Base-by-base conservation (phyloP, 352 stramenopile species). In the Phytophthora citricola region DNA sequence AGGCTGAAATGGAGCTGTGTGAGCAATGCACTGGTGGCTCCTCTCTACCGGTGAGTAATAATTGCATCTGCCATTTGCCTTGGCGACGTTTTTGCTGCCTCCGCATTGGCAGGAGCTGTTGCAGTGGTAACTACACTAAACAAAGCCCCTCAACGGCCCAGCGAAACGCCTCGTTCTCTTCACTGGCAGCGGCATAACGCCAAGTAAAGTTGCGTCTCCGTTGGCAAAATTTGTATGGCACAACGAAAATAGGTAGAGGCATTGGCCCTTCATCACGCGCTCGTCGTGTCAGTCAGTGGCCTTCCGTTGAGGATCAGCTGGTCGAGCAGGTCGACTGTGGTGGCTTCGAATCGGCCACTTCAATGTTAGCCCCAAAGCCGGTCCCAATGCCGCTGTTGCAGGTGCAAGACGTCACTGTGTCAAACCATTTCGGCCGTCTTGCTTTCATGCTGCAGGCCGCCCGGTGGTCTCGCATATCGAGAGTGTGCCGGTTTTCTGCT, bases 41-140 rank as follows among this genome's bases (percentile, higher is more conserved):
- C 41, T 62, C 54, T 62, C 17, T 62, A 49, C 41, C 55, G 31
- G 55, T 63, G 44, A 48, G 55, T 63, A 63, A 63, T 36, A n/a
- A 57, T 11, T 44, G 48, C 48, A 36, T 36, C 14, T 36, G 31
- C 31, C 10, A 14, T 12, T 8, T 5, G 17, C 9, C 12, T 22
- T 32, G 29, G 40, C 43, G 31, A 2, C 48, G 50, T 24, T 36
- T 12, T 57, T 57, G 41, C 31, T 38, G 40, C 52, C 46, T 39
- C 22, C 39, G 40, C 34, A 17, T 3, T 26, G 20, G 24, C 44
- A 50, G 3, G 48, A 20, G 48, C 12, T 44, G 17, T 56, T 46
- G 10, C 31, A 36, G 31, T 36, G 31, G 31, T 36, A 36, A 36
- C 31, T 32, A 32, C 10, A 36, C 8, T 36, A 36, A 3, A 20